Evolutionary conservation across 768 basidiomycete genomes (phyloP), one percentile per base, ranked within the genome.

Genomic region (Hygrophorus russula): DNA sequence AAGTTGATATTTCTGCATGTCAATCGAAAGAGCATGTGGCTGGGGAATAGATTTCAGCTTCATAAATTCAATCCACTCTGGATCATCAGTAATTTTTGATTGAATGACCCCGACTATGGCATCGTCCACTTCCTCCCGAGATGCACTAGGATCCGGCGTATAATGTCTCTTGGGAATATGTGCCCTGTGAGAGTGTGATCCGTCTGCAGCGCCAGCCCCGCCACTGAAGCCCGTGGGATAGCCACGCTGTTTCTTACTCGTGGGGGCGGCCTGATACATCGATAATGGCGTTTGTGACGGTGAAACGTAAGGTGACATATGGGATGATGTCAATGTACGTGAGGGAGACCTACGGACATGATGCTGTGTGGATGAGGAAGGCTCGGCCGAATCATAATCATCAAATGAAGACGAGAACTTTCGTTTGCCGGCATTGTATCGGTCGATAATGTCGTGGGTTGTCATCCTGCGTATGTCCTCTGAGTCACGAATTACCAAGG

Each of bases 1-100:
- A 51, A 77, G 71, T 12, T 54, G 53, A 48, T 76, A 83, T 51
- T 74, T 71, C 31, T 62, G 60, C 44, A 76, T 42, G 27, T 73
- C 56, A 33, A 67, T 69, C 7, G 61, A 57, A 8, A 67, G 61
- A 9, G 64, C 61, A 29, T 64, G 65, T n/a, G 59, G 64, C 30
- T 47, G 58, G 7, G 61, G 67, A 42, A 63, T 66, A 5, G 63
- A 62, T 45, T 62, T 49, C 44, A 19, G 24, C 42, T 46, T 56
- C 56, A 71, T 76, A 51, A 71, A 78, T 8, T 62, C 61, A 7
- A 48, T 44, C 67, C 71, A 79, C 17, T 53, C 62, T 2, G 58
- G 51, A 45, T 78, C 70, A 24, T 67, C 57, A 46, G 67, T 62
- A 10, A 82, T 54, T 11, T 64, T 46, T 6, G 56, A 41, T 36